Conservation (phyloP, 352 stramenopile genomes). For the Phytophthora boehmeriae region DNA sequence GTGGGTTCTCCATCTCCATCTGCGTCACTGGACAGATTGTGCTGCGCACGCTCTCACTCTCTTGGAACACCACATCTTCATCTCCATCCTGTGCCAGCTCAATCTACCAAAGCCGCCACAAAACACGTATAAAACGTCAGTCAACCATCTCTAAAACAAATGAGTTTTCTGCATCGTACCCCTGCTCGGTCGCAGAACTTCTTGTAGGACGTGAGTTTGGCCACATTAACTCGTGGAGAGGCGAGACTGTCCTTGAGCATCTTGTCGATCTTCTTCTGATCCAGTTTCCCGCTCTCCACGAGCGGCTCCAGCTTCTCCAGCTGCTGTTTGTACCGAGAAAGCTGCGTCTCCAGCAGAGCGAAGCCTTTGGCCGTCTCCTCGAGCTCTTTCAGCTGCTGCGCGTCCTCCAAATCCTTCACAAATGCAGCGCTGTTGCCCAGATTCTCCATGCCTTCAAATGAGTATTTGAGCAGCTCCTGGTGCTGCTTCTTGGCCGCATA, state of each 20-base stretch:
- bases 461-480: slow-evolving; percentile 76
- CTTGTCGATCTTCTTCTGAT: slow-evolving; percentile 64
- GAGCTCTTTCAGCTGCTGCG: slow-evolving; percentile 55
- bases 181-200: slow-evolving; percentile 78
- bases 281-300: slow-evolving; percentile 56
- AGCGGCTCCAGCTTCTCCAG: slow-evolving; percentile 65
- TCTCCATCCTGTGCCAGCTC: slow-evolving; percentile 70
- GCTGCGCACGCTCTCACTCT: slow-evolving; percentile 77
- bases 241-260: slow-evolving; percentile 56
- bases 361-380: slow-evolving; percentile 79
- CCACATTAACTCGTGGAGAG: slow-evolving; percentile 62
- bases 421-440: slow-evolving; percentile 69
- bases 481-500: slow-evolving; percentile 78
- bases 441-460: slow-evolving; percentile 70
- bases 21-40: slow-evolving; percentile 84
- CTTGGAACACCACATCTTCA: slow-evolving; percentile 81
- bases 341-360: slow-evolving; percentile 62
- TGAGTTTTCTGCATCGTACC: slow-evolving; percentile 33
- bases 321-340: slow-evolving; percentile 71
- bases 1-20: slow-evolving; percentile 76
- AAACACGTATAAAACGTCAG: neutral
- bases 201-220: slow-evolving; percentile 79
- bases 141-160: neutral
- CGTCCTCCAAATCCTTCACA: slow-evolving; percentile 67
- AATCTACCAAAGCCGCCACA: slow-evolving; percentile 46